Base-by-base conservation (phyloP, 1,139 yeast genomes). In the Zygoascus sp. region DNA sequence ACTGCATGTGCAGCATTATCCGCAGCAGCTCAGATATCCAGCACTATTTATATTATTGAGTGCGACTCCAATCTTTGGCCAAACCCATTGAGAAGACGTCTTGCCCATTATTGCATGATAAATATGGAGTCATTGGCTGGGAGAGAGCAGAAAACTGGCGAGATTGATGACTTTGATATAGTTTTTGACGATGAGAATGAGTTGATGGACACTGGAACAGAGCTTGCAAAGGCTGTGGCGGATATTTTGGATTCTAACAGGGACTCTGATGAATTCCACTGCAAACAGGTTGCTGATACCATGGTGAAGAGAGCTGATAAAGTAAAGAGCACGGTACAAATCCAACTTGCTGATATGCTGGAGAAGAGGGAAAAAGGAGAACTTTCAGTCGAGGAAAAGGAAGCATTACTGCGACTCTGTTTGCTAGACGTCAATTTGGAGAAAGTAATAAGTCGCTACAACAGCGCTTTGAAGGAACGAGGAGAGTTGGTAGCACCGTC, bases 61-160 rank as follows among this genome's bases (percentile, higher is more conserved):
- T 68, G 87, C 46, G 95, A 88, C 59, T 77, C 79, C 54, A 84
- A 78, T 44, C 65, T 75, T 50, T 75, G 87, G 49, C 78, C 86
- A 15, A 89, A 83, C 53, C 80, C 80, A 52, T 71, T 89, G 42
- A 78, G 84, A 23, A 85, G 89, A 36, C 77, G 90, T 62, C 79
- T 89, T 52, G 94, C 95, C 0, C 77, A 85, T 51, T 83, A 84
- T 60, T 72, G 90, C 58, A 81, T 89, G 83, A 77, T 84, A 59
- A 89, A 89, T 61, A 82, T 89, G 84, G 90, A 87, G 46, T 46
- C 55, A 15, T 56, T 62, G 11, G 55, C 57, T 16, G 58, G 57
- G n/a, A 54, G 50, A 44, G 48, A 16, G 45, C 65, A 32, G 57
- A 65, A 37, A 66, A 66, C 45, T 69, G 68, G 70, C 47, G 62